Conservation (phyloP, 2,329 filamentous ascomycete genomes). For the Remersonia thermophila region DNA sequence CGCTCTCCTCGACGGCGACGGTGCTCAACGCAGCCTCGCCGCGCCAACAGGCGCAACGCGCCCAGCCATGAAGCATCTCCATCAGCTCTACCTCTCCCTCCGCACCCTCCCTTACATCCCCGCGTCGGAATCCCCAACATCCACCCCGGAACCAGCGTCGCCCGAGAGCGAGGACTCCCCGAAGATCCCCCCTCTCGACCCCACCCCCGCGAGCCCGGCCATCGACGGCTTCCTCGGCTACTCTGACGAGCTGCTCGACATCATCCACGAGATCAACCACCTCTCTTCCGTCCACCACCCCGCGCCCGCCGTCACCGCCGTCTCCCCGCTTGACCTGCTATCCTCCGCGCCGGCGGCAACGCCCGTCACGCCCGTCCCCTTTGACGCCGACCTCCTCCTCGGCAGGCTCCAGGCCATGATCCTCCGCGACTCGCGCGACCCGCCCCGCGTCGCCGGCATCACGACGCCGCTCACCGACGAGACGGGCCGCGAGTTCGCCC, state of each 20-base stretch:
- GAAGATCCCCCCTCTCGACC: background rate
- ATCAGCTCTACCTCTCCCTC: conserved; percentile 14
- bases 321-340: no score
- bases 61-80: conserved; percentile 15
- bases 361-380: background rate
- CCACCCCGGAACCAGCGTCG: no score
- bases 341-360: no score
- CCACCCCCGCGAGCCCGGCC: conserved; percentile 3
- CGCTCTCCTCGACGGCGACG: conserved; percentile 12
- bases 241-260: conserved; percentile 14
- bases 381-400: conserved; percentile 15
- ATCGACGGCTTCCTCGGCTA: conserved; percentile 18
- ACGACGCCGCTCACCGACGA: conserved; percentile 6
- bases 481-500: conserved; percentile 11
- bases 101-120: conserved; percentile 15
- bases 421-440: conserved; percentile 7
- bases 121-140: background rate
- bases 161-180: background rate
- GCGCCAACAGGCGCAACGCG: conserved; percentile 2
- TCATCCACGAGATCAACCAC: conserved; percentile 14
- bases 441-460: conserved; percentile 9
- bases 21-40: conserved; percentile 4
- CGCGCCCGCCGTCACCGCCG: background rate
- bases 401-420: conserved; percentile 14
- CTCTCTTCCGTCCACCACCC: conserved; percentile 1